Evolutionary conservation across 106 monocot genomes (phyloP).

Genomic region (Dendrobium huoshanense): DNA sequence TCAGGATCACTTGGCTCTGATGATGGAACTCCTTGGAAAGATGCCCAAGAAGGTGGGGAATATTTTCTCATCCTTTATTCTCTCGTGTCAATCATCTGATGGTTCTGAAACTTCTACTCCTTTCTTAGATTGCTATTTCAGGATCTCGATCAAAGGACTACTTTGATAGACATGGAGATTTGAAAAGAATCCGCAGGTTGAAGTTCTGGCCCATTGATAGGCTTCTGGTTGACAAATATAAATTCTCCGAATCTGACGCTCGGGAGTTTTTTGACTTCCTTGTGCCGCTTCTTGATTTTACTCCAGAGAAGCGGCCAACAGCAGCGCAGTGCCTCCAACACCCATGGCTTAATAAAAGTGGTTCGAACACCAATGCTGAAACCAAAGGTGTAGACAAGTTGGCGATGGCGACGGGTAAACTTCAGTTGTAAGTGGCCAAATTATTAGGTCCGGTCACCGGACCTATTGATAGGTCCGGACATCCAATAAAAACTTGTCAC

Average conservation of each 20-base stretch:
- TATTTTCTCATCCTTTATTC: neutral
- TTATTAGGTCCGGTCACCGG: too few relatives aligned
- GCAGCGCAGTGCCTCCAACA: slow-evolving; percentile 66
- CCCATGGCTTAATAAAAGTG: slow-evolving; percentile 41
- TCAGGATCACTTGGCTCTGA: slow-evolving; percentile 93
- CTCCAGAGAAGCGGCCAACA: slow-evolving; percentile 71
- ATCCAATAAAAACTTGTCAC: too few relatives aligned
- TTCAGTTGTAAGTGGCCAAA: slow-evolving; percentile 7
- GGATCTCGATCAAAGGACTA: slow-evolving; percentile 84
- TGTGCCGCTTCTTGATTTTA: slow-evolving; percentile 64
- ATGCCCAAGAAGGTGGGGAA: slow-evolving; percentile 67
- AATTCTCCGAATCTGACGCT: slow-evolving; percentile 63
- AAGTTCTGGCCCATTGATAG: slow-evolving; percentile 59
- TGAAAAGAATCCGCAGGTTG: slow-evolving; percentile 83
- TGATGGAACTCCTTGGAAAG: slow-evolving; percentile 97
- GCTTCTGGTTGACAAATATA: slow-evolving; percentile 69
- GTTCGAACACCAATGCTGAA: neutral
- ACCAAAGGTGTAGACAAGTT: slow-evolving; percentile 16
- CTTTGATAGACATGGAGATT: slow-evolving; percentile 78
- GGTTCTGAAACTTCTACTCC: neutral
- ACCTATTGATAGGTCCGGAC: too few relatives aligned
- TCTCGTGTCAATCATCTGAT: neutral
- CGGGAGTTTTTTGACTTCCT: slow-evolving; percentile 56
- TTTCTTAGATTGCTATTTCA: slow-evolving; percentile 47
- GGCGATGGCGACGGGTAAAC: slow-evolving; percentile 20